Evolutionary conservation across 345 rosid species (phyloP), one percentile per base, ranked within the genome.

Genomic region (Brassica incana): DNA sequence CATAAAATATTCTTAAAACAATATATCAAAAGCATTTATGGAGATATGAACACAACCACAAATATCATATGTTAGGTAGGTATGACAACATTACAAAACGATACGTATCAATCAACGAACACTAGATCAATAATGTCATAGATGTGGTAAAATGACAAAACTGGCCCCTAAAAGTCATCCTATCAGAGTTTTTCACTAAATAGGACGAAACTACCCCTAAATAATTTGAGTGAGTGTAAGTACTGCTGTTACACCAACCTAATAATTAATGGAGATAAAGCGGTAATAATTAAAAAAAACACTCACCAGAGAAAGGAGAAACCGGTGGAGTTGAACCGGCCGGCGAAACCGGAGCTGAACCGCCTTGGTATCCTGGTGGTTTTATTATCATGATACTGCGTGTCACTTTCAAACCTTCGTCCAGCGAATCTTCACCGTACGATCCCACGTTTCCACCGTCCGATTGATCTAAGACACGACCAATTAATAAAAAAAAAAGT

Each of bases 311-410:
- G 81, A 95, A 92, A 10, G 83, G 77, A 9, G 99, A 87, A 38
- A 95, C 88, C 8, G 97, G 97, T 16, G 97, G 93, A 27, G 88
- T 90, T 12, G 98, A 90, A 3, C 94, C 96, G 60, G 97, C 97
- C 0, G 99, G 98, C 12, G 99, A 95, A 2, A 72, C 87, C 65
- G 97, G 97, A 7, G 97, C 91, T 69, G 98, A 88, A 40, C 88
- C 86, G 52, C 74, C 70, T 88, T 87, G 98, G 77, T 87, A 87
- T 0, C 97, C 99, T 0, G 97, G 96, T 58, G 98, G 98, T 67
- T 89, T 95, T 20, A 95, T 80, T 50, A 95, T 93, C 90, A 89
- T 95, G 77, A 95, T 95, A 74, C 92, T 86, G 5, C 97, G 85
- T 30, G 99, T 90, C 73, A 95, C 96, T 87, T 72, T 93, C 72